phyloP scores from a whole-genome alignment of 1,284 basidiomycete species.

The Rhodotorula sp. region DNA sequence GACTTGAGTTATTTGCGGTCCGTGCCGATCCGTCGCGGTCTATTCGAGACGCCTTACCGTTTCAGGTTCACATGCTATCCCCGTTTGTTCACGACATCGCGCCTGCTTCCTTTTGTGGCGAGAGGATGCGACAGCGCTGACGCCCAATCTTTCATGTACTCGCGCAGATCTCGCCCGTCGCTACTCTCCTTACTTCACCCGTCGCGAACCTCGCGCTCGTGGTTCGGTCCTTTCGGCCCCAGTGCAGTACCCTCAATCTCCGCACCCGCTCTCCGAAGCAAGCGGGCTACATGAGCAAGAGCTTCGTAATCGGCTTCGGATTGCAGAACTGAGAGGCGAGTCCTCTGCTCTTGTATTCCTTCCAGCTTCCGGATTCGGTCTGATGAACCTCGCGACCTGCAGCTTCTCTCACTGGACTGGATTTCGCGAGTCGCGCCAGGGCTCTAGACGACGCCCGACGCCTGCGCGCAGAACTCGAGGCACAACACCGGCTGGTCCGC shows the following conservation, averaged over 20 bases:
- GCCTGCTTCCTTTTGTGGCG: background rate
- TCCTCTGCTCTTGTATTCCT: background rate
- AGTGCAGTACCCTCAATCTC: background rate
- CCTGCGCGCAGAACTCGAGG: slow-evolving; percentile 12
- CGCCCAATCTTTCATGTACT: no score
- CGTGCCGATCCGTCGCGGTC: slow-evolving; percentile 19
- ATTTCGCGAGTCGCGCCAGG: slow-evolving; percentile 9
- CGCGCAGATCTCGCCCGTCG: slow-evolving; percentile 19
- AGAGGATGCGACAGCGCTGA: background rate
- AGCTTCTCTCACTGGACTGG: slow-evolving; percentile 26
- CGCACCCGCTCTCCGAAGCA: background rate
- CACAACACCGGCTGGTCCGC: background rate
- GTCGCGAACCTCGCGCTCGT: background rate
- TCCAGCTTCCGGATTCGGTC: background rate
- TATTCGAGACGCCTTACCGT: slow-evolving; percentile 24
- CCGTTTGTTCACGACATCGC: background rate
- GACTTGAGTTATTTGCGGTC: slow-evolving; percentile 29
- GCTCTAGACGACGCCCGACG: slow-evolving; percentile 27
- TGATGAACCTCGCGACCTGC: background rate
- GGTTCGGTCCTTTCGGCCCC: background rate
- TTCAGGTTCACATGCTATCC: slow-evolving; percentile 5
- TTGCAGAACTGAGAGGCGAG: slow-evolving; percentile 28
- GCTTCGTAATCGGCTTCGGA: slow-evolving; percentile 15
- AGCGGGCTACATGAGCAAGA: slow-evolving; percentile 18
- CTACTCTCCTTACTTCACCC: slow-evolving; percentile 25